phyloP scores from a whole-genome alignment of 2,329 filamentous ascomycete genomes.

The Daldinia sp. region DNA sequence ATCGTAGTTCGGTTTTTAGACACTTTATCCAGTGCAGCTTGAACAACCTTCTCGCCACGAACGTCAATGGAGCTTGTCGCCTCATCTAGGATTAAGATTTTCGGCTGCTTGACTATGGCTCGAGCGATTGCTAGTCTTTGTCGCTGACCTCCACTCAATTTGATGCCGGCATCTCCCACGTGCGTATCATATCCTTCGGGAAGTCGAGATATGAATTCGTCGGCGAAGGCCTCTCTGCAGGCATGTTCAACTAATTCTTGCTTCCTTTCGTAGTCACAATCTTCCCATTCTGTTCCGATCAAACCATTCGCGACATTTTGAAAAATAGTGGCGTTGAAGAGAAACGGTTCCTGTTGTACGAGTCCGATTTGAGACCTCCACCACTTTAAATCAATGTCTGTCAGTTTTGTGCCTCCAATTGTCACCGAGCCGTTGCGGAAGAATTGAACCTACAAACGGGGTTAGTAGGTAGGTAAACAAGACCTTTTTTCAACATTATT shows the following conservation, averaged over 20 bases:
- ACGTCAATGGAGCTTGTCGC: constrained; percentile 67
- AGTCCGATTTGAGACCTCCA: constrained; percentile 69
- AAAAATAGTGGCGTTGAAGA: constrained; percentile 72
- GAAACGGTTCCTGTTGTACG: constrained; percentile 73
- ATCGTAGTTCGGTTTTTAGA: constrained; percentile 69
- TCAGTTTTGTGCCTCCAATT: constrained; percentile 61
- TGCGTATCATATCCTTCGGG: constrained; percentile 66
- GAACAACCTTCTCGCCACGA: constrained; percentile 59
- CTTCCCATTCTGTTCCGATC: constrained; percentile 60
- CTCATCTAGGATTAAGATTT: constrained; percentile 73
- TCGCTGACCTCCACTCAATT: constrained; percentile 72
- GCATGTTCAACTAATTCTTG: constrained; percentile 59
- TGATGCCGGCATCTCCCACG: constrained; percentile 71
- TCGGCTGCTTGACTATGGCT: constrained; percentile 69
- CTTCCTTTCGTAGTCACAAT: constrained; percentile 57
- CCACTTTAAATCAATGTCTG: constrained; percentile 69
- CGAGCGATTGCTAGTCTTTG: constrained; percentile 73
- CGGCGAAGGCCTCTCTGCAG: constrained; percentile 64
- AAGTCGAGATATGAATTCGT: constrained; percentile 64
- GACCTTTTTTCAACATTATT: background rate
- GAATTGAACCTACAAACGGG: constrained; percentile 37
- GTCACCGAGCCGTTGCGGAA: constrained; percentile 59
- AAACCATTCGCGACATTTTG: constrained; percentile 69
- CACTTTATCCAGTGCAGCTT: constrained; percentile 63
- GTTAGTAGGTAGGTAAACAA: constrained; percentile 15